Percentiles rank a stretch among this genome's conserved stretches.
Conservation (phyloP, 2,329 filamentous ascomycete species). For the Dactylellina sp. region DNA sequence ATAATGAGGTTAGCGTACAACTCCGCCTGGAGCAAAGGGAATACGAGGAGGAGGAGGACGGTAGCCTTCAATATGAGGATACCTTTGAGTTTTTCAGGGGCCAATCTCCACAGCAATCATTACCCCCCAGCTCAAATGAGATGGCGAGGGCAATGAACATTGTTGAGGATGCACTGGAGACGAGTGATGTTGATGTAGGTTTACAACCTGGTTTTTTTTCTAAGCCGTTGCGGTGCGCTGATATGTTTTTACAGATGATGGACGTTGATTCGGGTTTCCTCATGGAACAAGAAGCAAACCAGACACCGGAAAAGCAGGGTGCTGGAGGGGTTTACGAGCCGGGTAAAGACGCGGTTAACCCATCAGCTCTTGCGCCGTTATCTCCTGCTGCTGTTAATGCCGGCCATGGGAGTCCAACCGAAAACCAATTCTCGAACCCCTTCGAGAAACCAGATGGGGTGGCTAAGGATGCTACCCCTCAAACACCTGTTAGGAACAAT, state of each 20-base stretch:
- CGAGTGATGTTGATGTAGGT: slow-evolving; percentile 11
- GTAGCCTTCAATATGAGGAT: neutral
- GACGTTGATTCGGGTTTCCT: slow-evolving; percentile 27
- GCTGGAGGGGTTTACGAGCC: slow-evolving; percentile 3
- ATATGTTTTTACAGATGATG: slow-evolving; percentile 27
- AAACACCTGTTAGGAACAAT: slow-evolving; percentile 21
- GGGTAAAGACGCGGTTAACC: slow-evolving; percentile 13
- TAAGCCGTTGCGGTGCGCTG: slow-evolving; percentile 3
- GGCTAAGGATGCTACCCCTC: neutral
- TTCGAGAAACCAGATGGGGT: slow-evolving; percentile 4
- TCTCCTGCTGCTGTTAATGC: slow-evolving; percentile 52
- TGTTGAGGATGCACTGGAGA: neutral
- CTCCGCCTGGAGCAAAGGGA: slow-evolving; percentile 17
- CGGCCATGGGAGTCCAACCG: slow-evolving; percentile 12
- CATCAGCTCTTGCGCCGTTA: slow-evolving; percentile 36
- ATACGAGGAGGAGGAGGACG: neutral
- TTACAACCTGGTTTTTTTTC: neutral
- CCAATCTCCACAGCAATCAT: neutral
- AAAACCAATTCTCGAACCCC: neutral
- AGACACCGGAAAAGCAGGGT: slow-evolving; percentile 31
- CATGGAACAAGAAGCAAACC: slow-evolving; percentile 24
- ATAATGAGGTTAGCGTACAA: slow-evolving; percentile 16
- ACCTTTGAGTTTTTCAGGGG: neutral
- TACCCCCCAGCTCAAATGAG: too few species aligned
- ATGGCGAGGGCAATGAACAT: too few species aligned